Percentiles rank a stretch among this genome's conserved stretches.
These are phyloP conservation scores for Onygenales sp. DNA, from an alignment of 2,329 filamentous ascomycete genomes.

Conservation along the genomic window DNA sequence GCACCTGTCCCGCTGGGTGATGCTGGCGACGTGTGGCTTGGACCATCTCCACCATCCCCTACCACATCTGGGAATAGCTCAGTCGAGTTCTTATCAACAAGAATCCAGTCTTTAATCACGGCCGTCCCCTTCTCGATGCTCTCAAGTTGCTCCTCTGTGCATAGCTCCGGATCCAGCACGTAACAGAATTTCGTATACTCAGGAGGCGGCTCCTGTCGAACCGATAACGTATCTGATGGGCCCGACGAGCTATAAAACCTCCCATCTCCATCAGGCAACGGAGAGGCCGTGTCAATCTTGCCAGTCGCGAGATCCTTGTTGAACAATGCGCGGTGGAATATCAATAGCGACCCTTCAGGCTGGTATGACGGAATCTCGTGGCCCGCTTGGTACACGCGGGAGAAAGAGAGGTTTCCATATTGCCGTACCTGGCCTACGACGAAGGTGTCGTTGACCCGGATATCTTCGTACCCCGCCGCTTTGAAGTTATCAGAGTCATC, in stretches of 20 bases:
- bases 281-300: constrained; percentile 24
- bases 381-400: constrained; percentile 39
- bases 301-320: constrained; percentile 48
- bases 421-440: constrained; percentile 40
- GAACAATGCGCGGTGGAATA: constrained; percentile 43
- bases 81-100: constrained; percentile 21
- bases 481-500: constrained; percentile 35
- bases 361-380: constrained; percentile 45
- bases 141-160: constrained; percentile 35
- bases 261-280: not conserved
- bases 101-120: constrained; percentile 36
- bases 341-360: constrained; percentile 43
- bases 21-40: not conserved
- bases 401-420: constrained; percentile 41
- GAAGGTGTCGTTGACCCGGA: constrained; percentile 31
- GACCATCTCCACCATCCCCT: not conserved
- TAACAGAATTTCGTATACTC: not conserved
- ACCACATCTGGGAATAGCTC: not conserved
- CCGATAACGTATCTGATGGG: not conserved
- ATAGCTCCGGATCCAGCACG: constrained; percentile 19
- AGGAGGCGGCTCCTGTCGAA: not conserved
- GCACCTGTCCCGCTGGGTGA: not conserved
- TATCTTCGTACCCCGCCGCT: constrained; percentile 41
- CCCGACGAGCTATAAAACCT: constrained; percentile 7
- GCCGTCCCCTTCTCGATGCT: constrained; percentile 37